Base-by-base conservation (phyloP, 75 land plant genomes). In the Cupressus sempervirens region DNA sequence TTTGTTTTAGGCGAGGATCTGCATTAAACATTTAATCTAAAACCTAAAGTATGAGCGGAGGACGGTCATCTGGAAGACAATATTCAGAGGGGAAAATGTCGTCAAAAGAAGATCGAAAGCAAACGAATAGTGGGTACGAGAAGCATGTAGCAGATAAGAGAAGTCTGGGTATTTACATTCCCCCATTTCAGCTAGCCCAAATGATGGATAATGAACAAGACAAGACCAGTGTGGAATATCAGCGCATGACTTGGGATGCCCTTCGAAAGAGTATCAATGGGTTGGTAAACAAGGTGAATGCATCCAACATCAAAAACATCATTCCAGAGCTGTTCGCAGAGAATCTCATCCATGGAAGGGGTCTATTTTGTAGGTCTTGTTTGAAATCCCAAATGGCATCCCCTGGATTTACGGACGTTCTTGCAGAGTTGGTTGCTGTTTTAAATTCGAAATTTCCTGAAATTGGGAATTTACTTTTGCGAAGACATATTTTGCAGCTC, bases 271-370 rank as follows among this genome's bases (percentile, higher is more conserved):
- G 53, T 50, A 50, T 50, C 53, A 12, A 50, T 12, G 53, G 53
- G 0, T 50, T 50, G 13, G 53, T 50, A 50, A 50, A 50, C 53
- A 50, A 50, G 53, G 53, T 50, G 53, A 50, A 50, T 50, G 53
- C 53, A 12, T 50, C 14, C 53, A 50, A 50, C 53, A 92, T 95
- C 30, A 94, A 93, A 87, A 95, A 97, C 68, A 97, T 97, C 7
- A 89, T 95, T 83, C 94, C 96, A 0, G 99, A 97, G 79, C 90
- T 97, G 12, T 92, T 97, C 85, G 84, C 89, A 2, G 98, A 97
- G 87, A 97, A 97, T 85, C 82, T 95, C 56, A 92, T 93, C 13
- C 83, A 94, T 13, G 97, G 96, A 20, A 50, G 53, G 53, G 53
- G 53, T 13, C 53, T 50, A 50, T 50, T 50, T 50, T 50, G 53